Base-by-base conservation (phyloP, 805 yeast genomes). In the Debaryomyces tyrocola region DNA sequence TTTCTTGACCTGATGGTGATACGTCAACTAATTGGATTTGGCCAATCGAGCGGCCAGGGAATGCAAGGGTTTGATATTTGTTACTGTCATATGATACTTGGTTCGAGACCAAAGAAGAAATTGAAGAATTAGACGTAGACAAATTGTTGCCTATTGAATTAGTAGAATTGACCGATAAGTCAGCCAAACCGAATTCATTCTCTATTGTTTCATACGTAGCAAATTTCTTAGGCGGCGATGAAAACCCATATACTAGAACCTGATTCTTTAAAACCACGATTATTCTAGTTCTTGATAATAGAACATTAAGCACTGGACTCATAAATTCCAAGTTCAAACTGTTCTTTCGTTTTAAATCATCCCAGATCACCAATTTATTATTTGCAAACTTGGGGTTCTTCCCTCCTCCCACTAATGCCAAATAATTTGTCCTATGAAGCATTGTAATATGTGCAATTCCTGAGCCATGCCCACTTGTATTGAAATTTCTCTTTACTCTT, bases 341-440 rank as follows among this genome's bases (percentile, higher is more conserved):
- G 24, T 84, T 83, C 53, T 83, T 83, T 51, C 84, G 78, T 64
- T 88, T 87, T 49, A 88, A 65, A 62, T 92, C 98, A 66, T 92
- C 97, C 96, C 97, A 94, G 14, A 92, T 84, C 31, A 90, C 77
- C 33, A 90, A 79, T 62, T 87, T 87, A 67, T 88, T 89, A 54
- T 80, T 75, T 1, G 96, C 87, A 57, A 82, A 88, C 50, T 80
- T 76, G 18, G 97, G 97, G 48, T 77, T 77, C 51, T 78, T 75
- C 1, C 97, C 97, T 14, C 97, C 97, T 1, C 97, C 97, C 0
- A 90, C 88, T 37, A 94, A 67, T 0, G 92, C 96, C 44, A 92
- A 75, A 61, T 90, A 91, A 67, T 92, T 92, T 0, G 97, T 90
- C 37, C 97, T 78, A 62, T 90, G 87, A 5, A 92, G 82, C 96